Evolutionary conservation across 1,284 basidiomycete genomes (phyloP), one percentile per base, ranked within the genome.

Genomic region (Ustilago hordei): DNA sequence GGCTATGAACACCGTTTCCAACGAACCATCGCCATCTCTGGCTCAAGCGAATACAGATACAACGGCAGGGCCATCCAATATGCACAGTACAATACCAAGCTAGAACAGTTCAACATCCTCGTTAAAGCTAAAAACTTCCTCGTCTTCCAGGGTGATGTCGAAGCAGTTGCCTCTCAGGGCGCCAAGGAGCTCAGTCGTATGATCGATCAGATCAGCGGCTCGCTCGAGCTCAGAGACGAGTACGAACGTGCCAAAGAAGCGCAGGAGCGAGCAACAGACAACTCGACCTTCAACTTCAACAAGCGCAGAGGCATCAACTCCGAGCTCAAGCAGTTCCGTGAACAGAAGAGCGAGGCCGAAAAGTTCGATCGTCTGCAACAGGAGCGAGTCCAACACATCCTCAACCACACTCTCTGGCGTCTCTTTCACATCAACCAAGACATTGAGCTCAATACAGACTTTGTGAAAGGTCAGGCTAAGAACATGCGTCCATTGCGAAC

Each of bases 91-190:
- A 84, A 82, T 55, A 48, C 61, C 4, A 75, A 73, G 54, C 80
- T 86, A 6, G 78, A 82, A 57, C 76, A 80, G 56, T 81, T 84
- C 75, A 98, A 98, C 85, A 94, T 99, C 82, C 93, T 99, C 64
- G 95, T 99, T 85, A 98, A 98, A 87, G 97, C 97, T 23, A 98
- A 98, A 88, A 99, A 99, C 88, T 99, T 99, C 85, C 91, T 99
- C 62, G 97, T 99, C n/a, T 99, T 99, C 88, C 85, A 86, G 87
- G 97, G 97, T 63, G 97, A 99, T 85, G 97, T 99, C 43, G 97
- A 99, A 87, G 94, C 95, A 2, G 94, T 99, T 54, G 97, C 97
- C 0, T 94, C 94, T 8, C 97, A 99, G 84, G 95, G 94, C 1
- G 91, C 95, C 9, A 92, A 92, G 78, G 95, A 97, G 78, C 90